Percentiles rank a stretch among this genome's conserved stretches.
Evolutionary conservation across 768 basidiomycete genomes (phyloP).

Genomic region (Mycena metata): DNA sequence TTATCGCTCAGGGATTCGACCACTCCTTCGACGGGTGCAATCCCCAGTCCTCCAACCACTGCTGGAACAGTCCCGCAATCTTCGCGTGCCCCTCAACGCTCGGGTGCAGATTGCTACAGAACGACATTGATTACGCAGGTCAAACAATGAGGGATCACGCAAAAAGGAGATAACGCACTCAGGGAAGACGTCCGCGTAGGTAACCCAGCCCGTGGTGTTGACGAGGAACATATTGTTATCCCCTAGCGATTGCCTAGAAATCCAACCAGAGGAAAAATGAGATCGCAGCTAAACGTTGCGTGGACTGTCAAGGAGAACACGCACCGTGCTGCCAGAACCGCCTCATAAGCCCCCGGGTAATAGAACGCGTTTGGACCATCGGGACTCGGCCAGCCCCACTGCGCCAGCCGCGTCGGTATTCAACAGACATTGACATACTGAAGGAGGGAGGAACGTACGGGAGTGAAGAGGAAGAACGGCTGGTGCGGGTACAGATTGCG

Average conservation of each 20-base stretch:
- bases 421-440: not conserved
- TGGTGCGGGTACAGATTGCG: constrained; percentile 57
- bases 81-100: constrained; percentile 60
- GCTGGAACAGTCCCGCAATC: constrained; percentile 59
- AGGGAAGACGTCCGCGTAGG: constrained; percentile 62
- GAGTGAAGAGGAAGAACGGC: constrained; percentile 67
- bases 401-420: not conserved
- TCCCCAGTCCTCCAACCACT: constrained; percentile 62
- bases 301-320: not conserved
- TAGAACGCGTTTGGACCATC: constrained; percentile 61
- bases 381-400: constrained; percentile 71
- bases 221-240: constrained; percentile 66
- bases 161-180: constrained; percentile 46
- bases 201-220: constrained; percentile 69
- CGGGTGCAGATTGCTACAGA: constrained; percentile 60
- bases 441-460: constrained; percentile 50
- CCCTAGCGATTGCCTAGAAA: constrained; percentile 53
- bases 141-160: not conserved
- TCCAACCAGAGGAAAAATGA: not conserved
- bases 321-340: constrained; percentile 56
- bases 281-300: too few species aligned
- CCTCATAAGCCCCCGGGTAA: constrained; percentile 60
- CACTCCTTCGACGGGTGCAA: constrained; percentile 43
- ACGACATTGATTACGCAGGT: not conserved
- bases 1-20: constrained; percentile 16